Evolutionary conservation across 129 eudicot genomes (phyloP).

Genomic region (Pittosporum tobira): DNA sequence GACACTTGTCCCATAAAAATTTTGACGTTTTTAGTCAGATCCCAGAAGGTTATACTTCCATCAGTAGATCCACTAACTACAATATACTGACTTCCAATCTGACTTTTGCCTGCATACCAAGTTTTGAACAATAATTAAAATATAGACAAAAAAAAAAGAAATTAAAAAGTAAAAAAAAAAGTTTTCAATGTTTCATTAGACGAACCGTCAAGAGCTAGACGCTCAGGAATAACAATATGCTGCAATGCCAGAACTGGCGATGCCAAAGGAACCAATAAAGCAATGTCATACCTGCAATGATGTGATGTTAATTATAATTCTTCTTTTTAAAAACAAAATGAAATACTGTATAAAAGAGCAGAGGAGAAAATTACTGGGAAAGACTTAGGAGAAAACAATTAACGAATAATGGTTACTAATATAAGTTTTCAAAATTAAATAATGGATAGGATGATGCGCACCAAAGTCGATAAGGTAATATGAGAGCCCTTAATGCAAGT

Average conservation of each 20-base stretch:
- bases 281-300: constrained; percentile 82
- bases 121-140: neutral
- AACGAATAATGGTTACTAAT: neutral
- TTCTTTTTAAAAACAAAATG: constrained; percentile 10
- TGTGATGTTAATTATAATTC: neutral
- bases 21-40: constrained; percentile 58
- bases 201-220: constrained; percentile 38
- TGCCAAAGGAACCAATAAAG: constrained; percentile 58
- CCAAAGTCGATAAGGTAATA: constrained; percentile 87
- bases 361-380: neutral
- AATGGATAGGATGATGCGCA: constrained; percentile 22
- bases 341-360: neutral
- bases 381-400: neutral
- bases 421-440: constrained; percentile 1
- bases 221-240: constrained; percentile 61
- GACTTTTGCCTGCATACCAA: constrained; percentile 35
- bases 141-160: too few species aligned
- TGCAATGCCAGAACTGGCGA: constrained; percentile 86
- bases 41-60: constrained; percentile 95
- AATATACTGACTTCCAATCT: constrained; percentile 41
- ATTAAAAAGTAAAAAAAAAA: neutral
- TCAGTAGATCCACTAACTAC: constrained; percentile 82
- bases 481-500: constrained; percentile 72
- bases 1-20: constrained; percentile 48
- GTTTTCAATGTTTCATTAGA: neutral